A percentile compares a stretch with the other conserved stretches of the same genome.
Evolutionary conservation across 2,329 filamentous ascomycete genomes (phyloP).

Genomic region (Triangularia verruculosa): DNA sequence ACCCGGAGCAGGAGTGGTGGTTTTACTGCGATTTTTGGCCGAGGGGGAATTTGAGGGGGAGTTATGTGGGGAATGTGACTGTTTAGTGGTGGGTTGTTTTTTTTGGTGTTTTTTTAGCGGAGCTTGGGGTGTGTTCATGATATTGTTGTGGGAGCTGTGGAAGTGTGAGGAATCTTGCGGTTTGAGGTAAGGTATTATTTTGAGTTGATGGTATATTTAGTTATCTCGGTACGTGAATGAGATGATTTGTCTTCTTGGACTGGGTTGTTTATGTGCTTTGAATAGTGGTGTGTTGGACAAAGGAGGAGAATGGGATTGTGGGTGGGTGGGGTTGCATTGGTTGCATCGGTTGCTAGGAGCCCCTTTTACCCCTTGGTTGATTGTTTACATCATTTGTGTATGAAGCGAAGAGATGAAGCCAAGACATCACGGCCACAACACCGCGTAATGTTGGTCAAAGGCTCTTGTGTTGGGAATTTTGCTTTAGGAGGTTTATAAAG

Average conservation of each 20-base stretch:
- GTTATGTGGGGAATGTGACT: constrained; percentile 17
- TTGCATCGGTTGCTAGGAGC: background rate
- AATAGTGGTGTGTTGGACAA: background rate
- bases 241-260: background rate
- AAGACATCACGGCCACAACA: background rate
- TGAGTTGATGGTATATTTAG: no score
- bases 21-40: constrained; percentile 23
- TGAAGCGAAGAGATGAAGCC: no score
- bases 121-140: no score
- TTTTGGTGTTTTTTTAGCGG: background rate
- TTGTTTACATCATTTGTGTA: background rate
- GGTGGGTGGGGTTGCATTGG: background rate
- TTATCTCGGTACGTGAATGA: background rate
- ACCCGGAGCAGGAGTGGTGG: constrained; percentile 19
- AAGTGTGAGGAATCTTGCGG: no score
- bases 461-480: no score
- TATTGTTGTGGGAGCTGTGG: no score
- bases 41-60: constrained; percentile 15
- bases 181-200: no score
- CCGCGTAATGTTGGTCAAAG: no score
- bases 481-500: no score
- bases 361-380: background rate
- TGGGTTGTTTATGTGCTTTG: background rate
- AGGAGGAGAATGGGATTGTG: background rate
- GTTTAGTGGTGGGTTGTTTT: background rate